A percentile compares a stretch with the other conserved stretches of the same genome.
Conservation (phyloP, 1,284 basidiomycete genomes). For the Acaromyces ingoldii region DNA sequence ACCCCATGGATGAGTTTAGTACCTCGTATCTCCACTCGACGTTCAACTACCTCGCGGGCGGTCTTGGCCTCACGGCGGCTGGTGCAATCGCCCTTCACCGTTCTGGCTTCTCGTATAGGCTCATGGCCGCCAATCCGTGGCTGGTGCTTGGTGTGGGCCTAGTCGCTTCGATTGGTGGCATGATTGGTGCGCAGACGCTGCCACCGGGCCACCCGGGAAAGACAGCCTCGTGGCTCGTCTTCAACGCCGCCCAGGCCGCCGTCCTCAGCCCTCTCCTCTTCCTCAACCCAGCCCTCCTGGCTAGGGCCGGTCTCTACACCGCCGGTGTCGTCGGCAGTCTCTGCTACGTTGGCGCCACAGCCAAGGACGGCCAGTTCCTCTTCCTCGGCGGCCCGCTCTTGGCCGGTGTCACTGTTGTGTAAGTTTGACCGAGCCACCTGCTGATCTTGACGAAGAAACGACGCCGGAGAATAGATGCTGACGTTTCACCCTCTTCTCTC, state of each 20-base stretch:
- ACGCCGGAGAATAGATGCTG: too few relatives aligned
- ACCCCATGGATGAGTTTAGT: conserved; percentile 25
- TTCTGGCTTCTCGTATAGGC: conserved; percentile 67
- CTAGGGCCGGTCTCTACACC: conserved; percentile 84
- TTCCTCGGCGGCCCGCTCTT: conserved; percentile 66
- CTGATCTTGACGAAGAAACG: too few relatives aligned
- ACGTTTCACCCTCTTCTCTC: not conserved
- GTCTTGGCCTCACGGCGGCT: conserved; percentile 69
- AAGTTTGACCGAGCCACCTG: too few relatives aligned
- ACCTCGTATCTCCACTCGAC: conserved; percentile 66
- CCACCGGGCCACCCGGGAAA: conserved; percentile 50
- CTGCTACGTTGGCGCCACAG: conserved; percentile 82
- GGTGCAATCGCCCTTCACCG: conserved; percentile 73
- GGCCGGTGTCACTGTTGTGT: conserved; percentile 73
- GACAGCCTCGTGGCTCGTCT: conserved; percentile 56
- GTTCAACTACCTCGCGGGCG: conserved; percentile 79
- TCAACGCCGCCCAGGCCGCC: conserved; percentile 81
- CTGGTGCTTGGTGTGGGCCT: conserved; percentile 74
- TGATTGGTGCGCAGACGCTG: conserved; percentile 50
- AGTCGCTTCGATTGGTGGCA: conserved; percentile 55
- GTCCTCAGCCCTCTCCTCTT: conserved; percentile 66
- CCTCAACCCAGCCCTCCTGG: conserved; percentile 74
- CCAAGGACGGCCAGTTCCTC: conserved; percentile 75
- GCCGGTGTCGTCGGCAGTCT: conserved; percentile 73
- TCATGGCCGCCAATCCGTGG: conserved; percentile 83